Percentiles rank a stretch among this genome's conserved stretches.
phyloP scores from a whole-genome alignment of 148 eudicot genomes.

The Rhododendron ferrugineum region DNA sequence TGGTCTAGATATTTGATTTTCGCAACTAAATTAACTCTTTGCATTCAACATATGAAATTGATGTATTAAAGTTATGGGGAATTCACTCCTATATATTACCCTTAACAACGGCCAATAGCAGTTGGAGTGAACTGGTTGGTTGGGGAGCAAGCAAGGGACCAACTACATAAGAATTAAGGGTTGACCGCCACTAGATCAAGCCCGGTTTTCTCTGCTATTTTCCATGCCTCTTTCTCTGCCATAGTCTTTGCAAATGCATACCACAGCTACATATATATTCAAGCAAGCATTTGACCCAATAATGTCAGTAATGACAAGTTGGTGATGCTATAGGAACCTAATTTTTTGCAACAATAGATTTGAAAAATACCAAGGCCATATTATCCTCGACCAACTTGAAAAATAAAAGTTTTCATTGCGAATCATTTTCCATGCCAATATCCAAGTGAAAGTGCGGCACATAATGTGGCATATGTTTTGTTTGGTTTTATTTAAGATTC shows the following conservation, averaged over 20 bases:
- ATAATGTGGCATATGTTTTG: background rate
- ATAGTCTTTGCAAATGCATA: constrained; percentile 83
- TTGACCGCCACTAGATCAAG: constrained; percentile 81
- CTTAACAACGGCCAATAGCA: constrained; percentile 50
- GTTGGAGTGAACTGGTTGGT: constrained; percentile 75
- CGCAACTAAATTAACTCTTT: background rate
- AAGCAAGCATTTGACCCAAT: background rate
- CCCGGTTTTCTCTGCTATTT: constrained; percentile 54
- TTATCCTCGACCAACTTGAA: background rate
- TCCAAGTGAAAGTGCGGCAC: background rate
- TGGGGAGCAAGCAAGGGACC: constrained; percentile 81
- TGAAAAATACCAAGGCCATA: background rate
- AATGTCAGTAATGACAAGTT: background rate
- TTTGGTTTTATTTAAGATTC: background rate
- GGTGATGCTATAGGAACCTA: background rate
- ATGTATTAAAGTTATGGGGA: background rate
- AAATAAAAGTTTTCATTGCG: background rate
- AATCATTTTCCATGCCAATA: background rate
- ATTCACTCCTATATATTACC: constrained; percentile 26
- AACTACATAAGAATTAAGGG: constrained; percentile 82
- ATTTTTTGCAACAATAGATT: background rate
- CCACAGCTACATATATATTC: constrained; percentile 58
- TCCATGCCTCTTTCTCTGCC: constrained; percentile 86
- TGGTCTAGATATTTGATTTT: background rate
- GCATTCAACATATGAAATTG: background rate